phyloP scores from a whole-genome alignment of 805 yeast species.

The Cyberlindnera nakhonratchasimensis region DNA sequence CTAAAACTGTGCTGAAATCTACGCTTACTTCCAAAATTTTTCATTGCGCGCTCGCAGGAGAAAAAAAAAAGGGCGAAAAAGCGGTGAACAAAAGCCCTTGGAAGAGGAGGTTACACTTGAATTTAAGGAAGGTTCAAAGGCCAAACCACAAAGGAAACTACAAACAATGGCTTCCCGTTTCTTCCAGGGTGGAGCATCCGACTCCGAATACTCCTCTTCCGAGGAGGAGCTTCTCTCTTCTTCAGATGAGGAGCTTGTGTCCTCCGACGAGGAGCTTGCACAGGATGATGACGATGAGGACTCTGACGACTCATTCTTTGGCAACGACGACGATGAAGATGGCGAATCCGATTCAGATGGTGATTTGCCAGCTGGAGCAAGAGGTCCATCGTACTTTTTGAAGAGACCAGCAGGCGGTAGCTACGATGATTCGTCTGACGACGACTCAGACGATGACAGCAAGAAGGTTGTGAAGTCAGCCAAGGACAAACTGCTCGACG shows the following conservation, averaged over 20 bases:
- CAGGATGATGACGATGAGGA: slow-evolving; percentile 25
- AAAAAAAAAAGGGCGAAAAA: slow-evolving; percentile 25
- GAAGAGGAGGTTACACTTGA: neutral
- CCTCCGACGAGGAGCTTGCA: slow-evolving; percentile 31
- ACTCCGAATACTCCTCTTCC: slow-evolving; percentile 40
- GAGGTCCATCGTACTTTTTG: slow-evolving; percentile 44
- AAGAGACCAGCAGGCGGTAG: slow-evolving; percentile 33
- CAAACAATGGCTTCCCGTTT: slow-evolving; percentile 75
- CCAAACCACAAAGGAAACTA: neutral
- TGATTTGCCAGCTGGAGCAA: slow-evolving; percentile 40
- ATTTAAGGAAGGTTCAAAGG: neutral
- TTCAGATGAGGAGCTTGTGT: slow-evolving; percentile 34
- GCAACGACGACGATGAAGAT: slow-evolving; percentile 33
- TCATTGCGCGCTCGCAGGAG: slow-evolving; percentile 8
- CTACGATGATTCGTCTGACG: slow-evolving; percentile 38
- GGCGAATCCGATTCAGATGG: slow-evolving; percentile 38
- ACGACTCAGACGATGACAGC: slow-evolving; percentile 61
- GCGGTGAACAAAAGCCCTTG: neutral
- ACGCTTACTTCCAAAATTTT: slow-evolving; percentile 17
- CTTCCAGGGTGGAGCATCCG: slow-evolving; percentile 56
- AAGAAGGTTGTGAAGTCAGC: slow-evolving; percentile 89
- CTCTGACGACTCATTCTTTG: slow-evolving; percentile 31
- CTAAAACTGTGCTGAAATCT: slow-evolving; percentile 7
- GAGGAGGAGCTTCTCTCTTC: slow-evolving; percentile 44
- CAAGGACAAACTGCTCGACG: slow-evolving; percentile 88